Evolutionary conservation across 768 basidiomycete species (phyloP).

Genomic region (Rhodosporidiobolus sp.): DNA sequence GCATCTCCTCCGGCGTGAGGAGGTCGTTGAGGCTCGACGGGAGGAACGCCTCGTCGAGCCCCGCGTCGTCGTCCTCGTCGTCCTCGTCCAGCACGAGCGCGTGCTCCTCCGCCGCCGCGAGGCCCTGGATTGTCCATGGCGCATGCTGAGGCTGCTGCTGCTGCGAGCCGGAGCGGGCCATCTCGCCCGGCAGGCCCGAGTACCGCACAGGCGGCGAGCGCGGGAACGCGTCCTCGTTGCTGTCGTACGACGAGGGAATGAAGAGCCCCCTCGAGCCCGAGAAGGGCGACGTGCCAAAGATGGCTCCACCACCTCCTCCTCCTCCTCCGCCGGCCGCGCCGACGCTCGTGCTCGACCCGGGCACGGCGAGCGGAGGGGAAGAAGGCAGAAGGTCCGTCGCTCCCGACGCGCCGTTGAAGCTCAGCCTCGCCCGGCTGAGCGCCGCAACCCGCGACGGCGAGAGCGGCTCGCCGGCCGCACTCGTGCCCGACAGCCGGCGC

Average conservation of each 20-base stretch:
- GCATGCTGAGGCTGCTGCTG: background rate
- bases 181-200: conserved; percentile 9
- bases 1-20: conserved; percentile 81
- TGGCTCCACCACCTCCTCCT: too few species aligned
- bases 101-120: conserved; percentile 5
- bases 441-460: conserved; percentile 16
- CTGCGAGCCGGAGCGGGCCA: conserved; percentile 9
- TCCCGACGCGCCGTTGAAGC: conserved; percentile 8
- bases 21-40: conserved; percentile 85
- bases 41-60: conserved; percentile 56
- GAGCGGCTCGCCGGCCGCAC: conserved; percentile 13
- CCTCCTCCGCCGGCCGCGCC: background rate
- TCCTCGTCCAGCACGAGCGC: conserved; percentile 40
- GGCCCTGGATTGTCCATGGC: background rate
- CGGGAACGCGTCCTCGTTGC: conserved; percentile 33
- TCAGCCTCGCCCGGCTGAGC: background rate
- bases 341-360: background rate
- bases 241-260: conserved; percentile 37
- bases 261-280: conserved; percentile 37
- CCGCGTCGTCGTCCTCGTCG: conserved; percentile 26
- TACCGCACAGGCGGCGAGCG: conserved; percentile 25
- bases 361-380: conserved; percentile 27
- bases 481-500: conserved; percentile 34
- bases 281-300: conserved; percentile 41
- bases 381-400: background rate